These are phyloP conservation scores for Dichotomopilus funicola DNA, from an alignment of 2,329 filamentous ascomycete species.

Conservation along the genomic window DNA sequence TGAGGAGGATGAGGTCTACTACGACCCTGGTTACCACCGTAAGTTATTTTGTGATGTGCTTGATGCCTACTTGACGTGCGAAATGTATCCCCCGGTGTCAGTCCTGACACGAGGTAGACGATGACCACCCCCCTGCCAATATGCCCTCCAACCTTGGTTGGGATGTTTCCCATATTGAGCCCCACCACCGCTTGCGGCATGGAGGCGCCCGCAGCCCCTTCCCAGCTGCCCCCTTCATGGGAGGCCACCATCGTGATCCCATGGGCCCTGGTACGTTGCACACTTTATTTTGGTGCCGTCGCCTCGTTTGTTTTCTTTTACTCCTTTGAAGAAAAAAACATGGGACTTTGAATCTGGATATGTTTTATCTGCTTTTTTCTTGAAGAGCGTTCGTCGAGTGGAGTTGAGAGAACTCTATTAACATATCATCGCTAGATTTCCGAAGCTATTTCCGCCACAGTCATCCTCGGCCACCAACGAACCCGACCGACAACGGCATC, in stretches of 20 bases:
- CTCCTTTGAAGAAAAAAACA: too few relatives aligned
- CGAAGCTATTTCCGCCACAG: conserved; percentile 47
- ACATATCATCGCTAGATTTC: conserved; percentile 33
- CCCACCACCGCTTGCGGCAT: conserved; percentile 48
- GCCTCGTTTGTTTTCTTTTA: too few relatives aligned
- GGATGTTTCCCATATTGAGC: conserved; percentile 48
- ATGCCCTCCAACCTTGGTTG: conserved; percentile 47
- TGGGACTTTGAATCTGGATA: too few relatives aligned
- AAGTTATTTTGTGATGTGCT: conserved; percentile 29
- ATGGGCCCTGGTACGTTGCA: conserved; percentile 39
- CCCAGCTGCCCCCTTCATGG: conserved; percentile 45
- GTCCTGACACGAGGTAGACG: conserved; percentile 23
- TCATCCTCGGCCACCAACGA: conserved; percentile 46
- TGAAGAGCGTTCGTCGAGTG: too few relatives aligned
- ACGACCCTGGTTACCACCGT: conserved; percentile 54
- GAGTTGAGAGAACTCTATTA: too few relatives aligned
- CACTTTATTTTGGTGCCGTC: too few relatives aligned
- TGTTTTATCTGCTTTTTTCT: too few relatives aligned
- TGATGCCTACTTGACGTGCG: too few relatives aligned
- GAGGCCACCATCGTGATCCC: conserved; percentile 50
- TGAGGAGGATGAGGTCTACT: conserved; percentile 62
- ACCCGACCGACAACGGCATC: conserved; percentile 67
- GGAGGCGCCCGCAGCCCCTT: conserved; percentile 51
- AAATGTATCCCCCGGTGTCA: not conserved
- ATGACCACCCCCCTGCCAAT: conserved; percentile 39